Conservation (phyloP, 495 filamentous ascomycete genomes). For the Xylaria cubensis region DNA sequence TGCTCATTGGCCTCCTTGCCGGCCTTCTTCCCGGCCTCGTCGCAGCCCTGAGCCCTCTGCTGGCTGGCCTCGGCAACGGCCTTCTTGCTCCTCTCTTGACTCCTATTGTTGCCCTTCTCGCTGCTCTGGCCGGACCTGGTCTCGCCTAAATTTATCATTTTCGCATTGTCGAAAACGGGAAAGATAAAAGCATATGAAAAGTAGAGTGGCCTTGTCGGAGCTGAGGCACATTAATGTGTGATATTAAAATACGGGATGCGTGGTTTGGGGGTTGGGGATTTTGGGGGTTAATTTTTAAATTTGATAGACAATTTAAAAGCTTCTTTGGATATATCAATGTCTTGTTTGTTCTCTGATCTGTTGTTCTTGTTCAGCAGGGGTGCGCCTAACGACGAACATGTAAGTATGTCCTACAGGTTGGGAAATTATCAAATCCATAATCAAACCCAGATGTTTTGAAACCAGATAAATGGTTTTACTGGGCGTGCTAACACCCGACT, state of each 20-base stretch:
- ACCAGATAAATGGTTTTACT: no score
- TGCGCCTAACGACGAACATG: no score
- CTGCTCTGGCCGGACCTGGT: conserved; percentile 12
- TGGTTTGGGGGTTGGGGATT: neutral
- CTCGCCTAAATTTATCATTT: conserved; percentile 4
- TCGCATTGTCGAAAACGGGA: no score
- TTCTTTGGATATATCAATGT: neutral
- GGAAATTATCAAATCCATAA: no score
- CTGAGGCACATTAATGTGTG: neutral
- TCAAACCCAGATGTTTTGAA: no score
- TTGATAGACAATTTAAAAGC: neutral
- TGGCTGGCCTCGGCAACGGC: conserved; percentile 12
- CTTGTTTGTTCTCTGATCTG: no score
- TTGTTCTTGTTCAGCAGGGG: no score
- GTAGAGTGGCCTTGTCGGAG: neutral
- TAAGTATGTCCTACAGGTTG: no score
- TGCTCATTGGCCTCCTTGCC: conserved; percentile 16
- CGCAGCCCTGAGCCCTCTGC: conserved; percentile 12
- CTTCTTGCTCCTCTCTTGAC: conserved; percentile 12
- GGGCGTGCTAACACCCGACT: no score
- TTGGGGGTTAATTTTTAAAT: neutral
- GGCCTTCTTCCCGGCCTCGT: conserved; percentile 14
- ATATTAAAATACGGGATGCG: neutral
- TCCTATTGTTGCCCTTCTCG: conserved; percentile 15
- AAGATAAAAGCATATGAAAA: neutral